phyloP scores from a whole-genome alignment of 768 basidiomycete species.

The Auricularia heimuer region DNA sequence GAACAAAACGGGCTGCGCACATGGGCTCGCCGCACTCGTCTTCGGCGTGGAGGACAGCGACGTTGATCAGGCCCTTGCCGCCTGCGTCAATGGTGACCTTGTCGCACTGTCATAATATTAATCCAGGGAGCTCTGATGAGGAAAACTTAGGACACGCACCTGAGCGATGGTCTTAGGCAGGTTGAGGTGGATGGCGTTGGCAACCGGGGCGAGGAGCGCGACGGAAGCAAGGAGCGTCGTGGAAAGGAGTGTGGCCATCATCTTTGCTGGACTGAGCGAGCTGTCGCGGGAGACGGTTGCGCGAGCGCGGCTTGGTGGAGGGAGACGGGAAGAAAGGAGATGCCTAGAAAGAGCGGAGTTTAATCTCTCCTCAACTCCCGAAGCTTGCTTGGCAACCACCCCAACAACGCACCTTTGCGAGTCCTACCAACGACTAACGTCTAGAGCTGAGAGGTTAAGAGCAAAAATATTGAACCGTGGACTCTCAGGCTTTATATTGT shows the following conservation, averaged over 20 bases:
- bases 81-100: background rate
- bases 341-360: no score
- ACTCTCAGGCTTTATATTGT: no score
- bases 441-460: no score
- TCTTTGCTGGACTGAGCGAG: background rate
- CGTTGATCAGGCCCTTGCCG: conserved; percentile 1
- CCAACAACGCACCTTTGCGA: no score
- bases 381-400: no score
- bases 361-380: no score
- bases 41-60: background rate
- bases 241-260: conserved; percentile 1
- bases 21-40: conserved; percentile 1
- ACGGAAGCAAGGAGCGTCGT: background rate
- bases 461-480: no score
- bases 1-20: background rate
- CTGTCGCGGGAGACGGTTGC: no score
- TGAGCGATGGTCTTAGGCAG: background rate
- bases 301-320: no score
- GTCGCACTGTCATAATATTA: background rate
- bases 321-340: no score
- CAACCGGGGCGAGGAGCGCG: background rate
- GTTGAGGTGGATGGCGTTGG: background rate
- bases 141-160: background rate
- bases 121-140: no score
- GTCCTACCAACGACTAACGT: no score